Evolutionary conservation across 2,329 filamentous ascomycete species (phyloP), one percentile per base, ranked within the genome.

Genomic region (Sclerotiophoma versabilis): DNA sequence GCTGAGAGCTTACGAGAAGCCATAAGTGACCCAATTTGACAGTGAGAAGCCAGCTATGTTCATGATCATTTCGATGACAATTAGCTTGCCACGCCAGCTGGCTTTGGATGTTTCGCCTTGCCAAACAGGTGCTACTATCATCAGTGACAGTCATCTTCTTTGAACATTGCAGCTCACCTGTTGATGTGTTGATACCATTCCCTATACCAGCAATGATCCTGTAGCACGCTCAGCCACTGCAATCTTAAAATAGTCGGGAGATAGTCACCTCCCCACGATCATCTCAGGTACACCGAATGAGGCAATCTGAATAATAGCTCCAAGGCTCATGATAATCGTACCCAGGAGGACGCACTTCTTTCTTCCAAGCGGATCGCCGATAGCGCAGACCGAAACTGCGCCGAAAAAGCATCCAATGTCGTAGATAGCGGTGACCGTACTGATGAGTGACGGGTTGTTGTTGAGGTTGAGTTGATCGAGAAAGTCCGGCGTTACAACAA

Each of bases 331-430:
- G 52, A 83, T 77, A 0, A 75, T 76, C 0, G 79, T 80, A 5
- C 80, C 81, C 2, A 80, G 57, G 38, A 83, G 64, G 38, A 83
- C 75, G 20, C 74, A 77, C 49, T 77, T 79, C 54, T 80, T 80
- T 22, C 82, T 71, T 3, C 82, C 81, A 1, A 83, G 68, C 2
- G 59, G 66, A 34, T 84, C 81, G 17, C 81, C 81, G 22, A 80
- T 64, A 12, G 74, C 65, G 47, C n/a, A 79, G 12, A 65, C 77
- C 2, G 78, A 61, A 25, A 83, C 71, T 2, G 78, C 83, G 14
- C 84, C 85, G 36, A 86, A 71, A 67, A 87, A 86, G 64, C 84
- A 86, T 8, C 84, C 84, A 26, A 87, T 76, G 58, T 86, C 82
- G 66, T 86, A 85, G 48, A 85, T 81, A 2, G 83, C 83, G 0